A percentile compares a stretch with the other conserved stretches of the same genome.
phyloP scores from a whole-genome alignment of 306 rosid genomes.

The Senna siamea region DNA sequence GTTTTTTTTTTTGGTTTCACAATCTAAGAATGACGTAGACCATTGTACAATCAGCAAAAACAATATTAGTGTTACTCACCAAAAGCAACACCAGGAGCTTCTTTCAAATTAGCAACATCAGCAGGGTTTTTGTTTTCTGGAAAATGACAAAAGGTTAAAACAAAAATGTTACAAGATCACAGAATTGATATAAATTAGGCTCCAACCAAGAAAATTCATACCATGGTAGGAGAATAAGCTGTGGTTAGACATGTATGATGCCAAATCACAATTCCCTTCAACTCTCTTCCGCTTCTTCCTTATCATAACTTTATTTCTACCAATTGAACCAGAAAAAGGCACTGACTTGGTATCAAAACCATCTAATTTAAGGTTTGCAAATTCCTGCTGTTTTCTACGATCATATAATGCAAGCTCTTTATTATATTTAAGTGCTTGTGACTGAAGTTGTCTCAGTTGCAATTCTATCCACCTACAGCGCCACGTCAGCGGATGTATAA shows the following conservation, averaged over 20 bases:
- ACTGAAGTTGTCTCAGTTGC: conserved; percentile 62
- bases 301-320: conserved; percentile 59
- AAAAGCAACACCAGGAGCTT: conserved; percentile 31
- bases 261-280: conserved; percentile 59
- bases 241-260: conserved; percentile 62
- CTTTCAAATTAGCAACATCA: conserved; percentile 36
- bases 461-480: conserved; percentile 89
- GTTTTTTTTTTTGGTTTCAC: conserved; percentile 15
- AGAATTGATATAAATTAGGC: not conserved
- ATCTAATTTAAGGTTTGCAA: conserved; percentile 45
- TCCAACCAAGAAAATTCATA: conserved; percentile 43
- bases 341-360: conserved; percentile 56
- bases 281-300: conserved; percentile 80
- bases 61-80: conserved; percentile 44
- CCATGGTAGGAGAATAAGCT: conserved; percentile 80
- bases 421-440: conserved; percentile 58
- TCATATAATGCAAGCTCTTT: conserved; percentile 56
- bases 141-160: not conserved
- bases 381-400: conserved; percentile 49
- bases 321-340: conserved; percentile 52
- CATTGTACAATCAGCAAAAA: conserved; percentile 24
- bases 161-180: conserved; percentile 5
- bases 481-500: conserved; percentile 71
- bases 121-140: conserved; percentile 44
- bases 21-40: conserved; percentile 13